Evolutionary conservation across 345 rosid genomes (phyloP), one percentile per base, ranked within the genome.

Genomic region (Geranium brycei): DNA sequence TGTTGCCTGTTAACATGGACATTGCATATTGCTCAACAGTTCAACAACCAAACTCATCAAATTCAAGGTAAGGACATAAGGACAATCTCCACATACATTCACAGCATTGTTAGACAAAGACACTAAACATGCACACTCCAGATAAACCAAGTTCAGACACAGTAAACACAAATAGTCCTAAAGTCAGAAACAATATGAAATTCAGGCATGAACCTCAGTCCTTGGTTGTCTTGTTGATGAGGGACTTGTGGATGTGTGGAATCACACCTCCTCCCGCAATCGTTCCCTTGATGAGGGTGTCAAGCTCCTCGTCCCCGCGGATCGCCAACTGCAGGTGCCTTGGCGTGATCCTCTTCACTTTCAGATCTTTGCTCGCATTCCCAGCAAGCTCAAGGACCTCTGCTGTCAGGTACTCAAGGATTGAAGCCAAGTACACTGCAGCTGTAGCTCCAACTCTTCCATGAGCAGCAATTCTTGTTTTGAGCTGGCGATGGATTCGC

Each of bases 161-260:
- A 53, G 10, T 35, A 53, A 53, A 53, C 7, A 12, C n/a, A 53
- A 8, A 53, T 6, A 6, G 57, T 53, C 17, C 16, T 53, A 2
- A 12, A 53, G 57, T 53, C 13, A 53, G 17, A n/a, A 53, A 53
- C n/a, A n/a, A 11, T 17, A 31, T 31, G 28, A 72, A 7, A 35
- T 4, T 3, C 7, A 35, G 60, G 58, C 8, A 18, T 8, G 32
- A 38, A 62, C 16, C 64, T 84, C 70, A 84, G 3, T 88, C 88
- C 72, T 82, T 86, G 73, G 88, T 72, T 69, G 85, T 76, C 67
- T 88, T 88, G 81, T 88, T 88, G 80, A 86, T 78, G 16, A 86
- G 90, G 56, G 92, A 86, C 76, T 88, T 88, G 83, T 88, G 96
- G 71, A 88, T 88, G 75, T 86, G 96, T 67, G 96, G 96, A 66